Percentiles rank a stretch among this genome's conserved stretches.
These are phyloP conservation scores for Cicer pinnatifidum DNA, from an alignment of 306 rosid species.

Conservation along the genomic window DNA sequence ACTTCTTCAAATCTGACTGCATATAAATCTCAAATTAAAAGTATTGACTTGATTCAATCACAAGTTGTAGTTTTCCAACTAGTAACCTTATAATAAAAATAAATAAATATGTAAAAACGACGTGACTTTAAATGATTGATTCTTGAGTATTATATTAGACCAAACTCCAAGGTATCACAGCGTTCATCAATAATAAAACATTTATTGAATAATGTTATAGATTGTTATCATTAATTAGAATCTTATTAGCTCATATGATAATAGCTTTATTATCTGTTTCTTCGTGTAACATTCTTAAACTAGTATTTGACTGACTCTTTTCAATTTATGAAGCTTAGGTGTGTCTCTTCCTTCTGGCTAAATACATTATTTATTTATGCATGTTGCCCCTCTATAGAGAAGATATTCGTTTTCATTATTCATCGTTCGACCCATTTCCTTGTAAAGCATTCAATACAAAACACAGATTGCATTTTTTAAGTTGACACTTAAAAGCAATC, in stretches of 20 bases:
- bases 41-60: slow-evolving; percentile 5
- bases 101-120: too few relatives aligned
- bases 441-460: not conserved
- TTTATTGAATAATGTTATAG: too few relatives aligned
- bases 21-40: slow-evolving; percentile 9
- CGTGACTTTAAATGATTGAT: too few relatives aligned
- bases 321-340: slow-evolving; percentile 4
- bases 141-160: too few relatives aligned
- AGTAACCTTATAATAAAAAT: too few relatives aligned
- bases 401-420: slow-evolving; percentile 10
- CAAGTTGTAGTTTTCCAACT: too few relatives aligned
- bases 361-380: not conserved
- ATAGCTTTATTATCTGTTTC: not conserved
- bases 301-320: slow-evolving; percentile 1
- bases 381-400: slow-evolving; percentile 7
- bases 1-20: not conserved
- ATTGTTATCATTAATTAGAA: too few relatives aligned
- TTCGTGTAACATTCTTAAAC: not conserved
- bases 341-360: slow-evolving; percentile 30
- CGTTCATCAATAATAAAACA: too few relatives aligned
- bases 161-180: too few relatives aligned
- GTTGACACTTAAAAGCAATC: slow-evolving; percentile 27
- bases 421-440: not conserved
- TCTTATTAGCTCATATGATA: not conserved
- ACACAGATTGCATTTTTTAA: not conserved